Conservation (phyloP, 495 filamentous ascomycete species). For the Hypoxylon perforatum region DNA sequence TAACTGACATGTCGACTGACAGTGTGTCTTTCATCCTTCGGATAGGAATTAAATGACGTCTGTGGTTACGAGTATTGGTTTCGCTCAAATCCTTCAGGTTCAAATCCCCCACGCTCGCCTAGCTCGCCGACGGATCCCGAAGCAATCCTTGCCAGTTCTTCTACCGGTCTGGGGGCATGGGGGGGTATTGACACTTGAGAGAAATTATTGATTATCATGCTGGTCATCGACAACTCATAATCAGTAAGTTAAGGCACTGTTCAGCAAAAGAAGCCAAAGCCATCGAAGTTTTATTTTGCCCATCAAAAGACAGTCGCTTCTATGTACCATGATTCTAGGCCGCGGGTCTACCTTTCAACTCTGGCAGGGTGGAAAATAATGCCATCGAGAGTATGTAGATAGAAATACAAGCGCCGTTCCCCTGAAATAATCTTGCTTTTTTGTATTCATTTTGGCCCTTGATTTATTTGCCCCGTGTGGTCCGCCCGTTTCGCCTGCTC, state of each 20-base stretch:
- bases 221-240: too few species aligned
- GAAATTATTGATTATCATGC: too few species aligned
- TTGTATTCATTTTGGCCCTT: constrained; percentile 26
- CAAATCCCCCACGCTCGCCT: background rate
- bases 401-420: constrained; percentile 37
- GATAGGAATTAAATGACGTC: background rate
- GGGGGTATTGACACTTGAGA: too few species aligned
- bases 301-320: constrained; percentile 35
- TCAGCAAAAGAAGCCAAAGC: background rate
- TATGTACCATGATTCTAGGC: constrained; percentile 41
- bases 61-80: background rate
- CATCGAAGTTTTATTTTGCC: background rate
- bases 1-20: background rate
- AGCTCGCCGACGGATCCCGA: too few species aligned
- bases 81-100: background rate
- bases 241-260: too few species aligned
- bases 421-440: constrained; percentile 27
- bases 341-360: constrained; percentile 26
- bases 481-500: constrained; percentile 16
- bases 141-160: too few species aligned
- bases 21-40: background rate
- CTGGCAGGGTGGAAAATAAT: constrained; percentile 23
- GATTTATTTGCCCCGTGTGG: constrained; percentile 16
- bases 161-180: too few species aligned
- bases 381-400: constrained; percentile 25